Conservation (phyloP, 768 basidiomycete species). For the Chlorophyllum brunneum region DNA sequence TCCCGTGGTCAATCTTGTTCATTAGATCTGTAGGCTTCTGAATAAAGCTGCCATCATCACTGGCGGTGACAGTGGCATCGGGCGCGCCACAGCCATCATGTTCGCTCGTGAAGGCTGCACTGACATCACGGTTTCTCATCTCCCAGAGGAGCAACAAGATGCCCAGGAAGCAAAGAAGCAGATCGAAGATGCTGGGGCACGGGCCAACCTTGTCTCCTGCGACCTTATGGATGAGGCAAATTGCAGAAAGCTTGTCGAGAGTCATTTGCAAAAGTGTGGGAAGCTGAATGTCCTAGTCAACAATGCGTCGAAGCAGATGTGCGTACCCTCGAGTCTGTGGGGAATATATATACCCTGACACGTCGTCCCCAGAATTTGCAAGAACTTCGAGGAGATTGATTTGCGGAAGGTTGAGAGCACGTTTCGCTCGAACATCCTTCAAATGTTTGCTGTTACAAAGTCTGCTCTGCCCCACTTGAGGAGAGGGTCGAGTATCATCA, state of each 20-base stretch:
- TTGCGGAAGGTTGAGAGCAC: constrained; percentile 50
- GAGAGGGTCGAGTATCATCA: constrained; percentile 56
- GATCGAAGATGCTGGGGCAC: constrained; percentile 34
- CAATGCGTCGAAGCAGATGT: constrained; percentile 51
- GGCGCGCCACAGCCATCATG: constrained; percentile 44
- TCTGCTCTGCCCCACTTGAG: constrained; percentile 55
- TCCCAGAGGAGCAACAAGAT: constrained; percentile 53
- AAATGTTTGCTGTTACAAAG: constrained; percentile 56
- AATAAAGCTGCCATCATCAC: constrained; percentile 34
- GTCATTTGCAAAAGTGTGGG: constrained; percentile 42
- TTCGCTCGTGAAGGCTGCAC: constrained; percentile 49
- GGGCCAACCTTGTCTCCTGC: constrained; percentile 30
- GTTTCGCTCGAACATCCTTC: constrained; percentile 54
- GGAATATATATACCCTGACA: neutral
- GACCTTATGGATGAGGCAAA: constrained; percentile 41
- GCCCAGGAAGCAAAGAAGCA: constrained; percentile 48
- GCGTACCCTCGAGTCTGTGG: constrained; percentile 4
- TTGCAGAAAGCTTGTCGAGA: constrained; percentile 41
- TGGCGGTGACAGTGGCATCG: constrained; percentile 46
- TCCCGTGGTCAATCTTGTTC: neutral
- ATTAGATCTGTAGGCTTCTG: constrained; percentile 19
- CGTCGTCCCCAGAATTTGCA: constrained; percentile 31
- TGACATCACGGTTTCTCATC: constrained; percentile 49
- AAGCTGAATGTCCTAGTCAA: constrained; percentile 56
- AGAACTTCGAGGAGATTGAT: constrained; percentile 45